phyloP scores from a whole-genome alignment of 768 basidiomycete genomes.

The Suillus paluster region DNA sequence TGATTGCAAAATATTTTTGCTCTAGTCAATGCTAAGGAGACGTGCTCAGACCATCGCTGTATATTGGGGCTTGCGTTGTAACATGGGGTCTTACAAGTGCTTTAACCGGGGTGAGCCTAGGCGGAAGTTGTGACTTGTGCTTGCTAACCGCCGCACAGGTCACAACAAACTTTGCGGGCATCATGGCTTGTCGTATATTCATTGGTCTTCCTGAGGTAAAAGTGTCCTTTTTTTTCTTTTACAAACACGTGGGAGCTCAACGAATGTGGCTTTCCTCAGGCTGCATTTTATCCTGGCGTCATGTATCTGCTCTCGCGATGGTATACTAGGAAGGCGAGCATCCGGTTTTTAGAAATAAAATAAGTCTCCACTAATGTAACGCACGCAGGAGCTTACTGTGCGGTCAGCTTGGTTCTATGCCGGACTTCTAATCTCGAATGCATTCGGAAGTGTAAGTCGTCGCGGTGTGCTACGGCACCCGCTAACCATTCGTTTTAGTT shows the following conservation, averaged over 20 bases:
- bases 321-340: slow-evolving; percentile 49
- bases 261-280: slow-evolving; percentile 31
- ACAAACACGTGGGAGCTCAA: background rate
- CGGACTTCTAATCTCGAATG: slow-evolving; percentile 65
- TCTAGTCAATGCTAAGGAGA: background rate
- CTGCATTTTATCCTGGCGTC: slow-evolving; percentile 68
- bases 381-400: slow-evolving; percentile 61
- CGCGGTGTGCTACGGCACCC: background rate
- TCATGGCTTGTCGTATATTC: slow-evolving; percentile 60
- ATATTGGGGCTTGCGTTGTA: slow-evolving; percentile 63
- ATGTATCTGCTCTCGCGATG: slow-evolving; percentile 53
- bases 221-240: background rate
- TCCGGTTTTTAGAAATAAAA: background rate
- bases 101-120: slow-evolving; percentile 56
- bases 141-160: slow-evolving; percentile 38
- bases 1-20: background rate
- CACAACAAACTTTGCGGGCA: slow-evolving; percentile 56
- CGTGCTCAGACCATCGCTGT: slow-evolving; percentile 55
- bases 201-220: slow-evolving; percentile 63
- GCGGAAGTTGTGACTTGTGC: background rate
- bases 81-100: slow-evolving; percentile 67
- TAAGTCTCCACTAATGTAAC: background rate
- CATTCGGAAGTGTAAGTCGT: slow-evolving; percentile 61
- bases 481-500: slow-evolving; percentile 40
- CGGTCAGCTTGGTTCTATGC: slow-evolving; percentile 64